Percentiles rank a stretch among this genome's conserved stretches.
phyloP scores from a whole-genome alignment of 306 rosid genomes.

The Rosa persica region DNA sequence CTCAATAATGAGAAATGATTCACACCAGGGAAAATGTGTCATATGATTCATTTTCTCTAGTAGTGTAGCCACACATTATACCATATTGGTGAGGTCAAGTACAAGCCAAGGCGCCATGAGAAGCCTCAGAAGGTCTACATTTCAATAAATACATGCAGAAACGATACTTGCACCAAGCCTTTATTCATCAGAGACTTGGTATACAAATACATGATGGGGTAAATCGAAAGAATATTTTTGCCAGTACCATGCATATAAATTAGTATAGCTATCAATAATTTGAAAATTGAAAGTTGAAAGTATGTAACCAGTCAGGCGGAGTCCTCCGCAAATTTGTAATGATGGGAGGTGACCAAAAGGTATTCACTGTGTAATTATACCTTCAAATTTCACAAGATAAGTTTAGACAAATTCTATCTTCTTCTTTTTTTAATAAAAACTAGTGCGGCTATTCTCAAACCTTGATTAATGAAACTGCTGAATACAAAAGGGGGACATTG shows the following conservation, averaged over 20 bases:
- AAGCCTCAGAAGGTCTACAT: background rate
- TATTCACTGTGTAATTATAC: no score
- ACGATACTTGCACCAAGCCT: background rate
- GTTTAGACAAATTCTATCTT: no score
- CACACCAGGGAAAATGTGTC: no score
- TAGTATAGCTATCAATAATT: background rate
- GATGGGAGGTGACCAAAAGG: no score
- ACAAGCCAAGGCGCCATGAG: background rate
- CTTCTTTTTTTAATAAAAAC: no score
- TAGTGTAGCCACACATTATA: background rate
- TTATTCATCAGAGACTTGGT: background rate
- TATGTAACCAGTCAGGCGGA: background rate
- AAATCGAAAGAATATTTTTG: background rate
- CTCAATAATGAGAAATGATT: no score
- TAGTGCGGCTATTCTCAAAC: no score
- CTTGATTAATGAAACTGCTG: no score
- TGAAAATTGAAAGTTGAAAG: slow-evolving; percentile 4
- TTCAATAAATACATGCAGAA: background rate
- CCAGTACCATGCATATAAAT: background rate
- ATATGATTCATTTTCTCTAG: no score
- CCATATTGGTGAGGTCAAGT: background rate
- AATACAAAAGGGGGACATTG: no score
- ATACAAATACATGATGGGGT: background rate
- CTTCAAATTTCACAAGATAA: no score
- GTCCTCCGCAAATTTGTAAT: no score